A percentile compares a stretch with the other conserved stretches of the same genome.
Conservation (phyloP, 2,329 filamentous ascomycete species). For the Botrytis pseudocinerea region DNA sequence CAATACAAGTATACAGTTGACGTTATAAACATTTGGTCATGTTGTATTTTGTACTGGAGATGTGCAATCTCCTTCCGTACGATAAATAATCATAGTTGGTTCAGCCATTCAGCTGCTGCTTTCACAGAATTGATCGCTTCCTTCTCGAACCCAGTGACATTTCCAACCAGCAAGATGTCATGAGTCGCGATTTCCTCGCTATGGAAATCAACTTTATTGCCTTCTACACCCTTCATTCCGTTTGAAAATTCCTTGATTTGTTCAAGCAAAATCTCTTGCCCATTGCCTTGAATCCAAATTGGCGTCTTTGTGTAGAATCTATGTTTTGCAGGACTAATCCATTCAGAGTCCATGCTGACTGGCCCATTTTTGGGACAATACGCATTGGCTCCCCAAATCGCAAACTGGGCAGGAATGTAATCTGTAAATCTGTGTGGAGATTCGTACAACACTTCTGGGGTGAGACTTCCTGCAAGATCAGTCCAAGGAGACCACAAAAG, state of each 20-base stretch:
- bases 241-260: not conserved
- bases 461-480: not conserved
- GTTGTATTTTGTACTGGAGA: not conserved
- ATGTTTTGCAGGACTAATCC: not conserved
- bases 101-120: not conserved
- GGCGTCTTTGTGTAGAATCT: not conserved
- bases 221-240: not conserved
- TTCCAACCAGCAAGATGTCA: not conserved
- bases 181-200: not conserved
- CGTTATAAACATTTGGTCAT: not conserved
- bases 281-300: not conserved
- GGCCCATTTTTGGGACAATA: not conserved
- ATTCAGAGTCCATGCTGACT: conserved; percentile 1
- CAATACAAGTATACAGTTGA: not conserved
- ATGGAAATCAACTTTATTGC: not conserved
- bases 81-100: not conserved
- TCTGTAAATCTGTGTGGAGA: not conserved
- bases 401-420: not conserved
- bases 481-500: conserved; percentile 5
- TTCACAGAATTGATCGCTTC: not conserved
- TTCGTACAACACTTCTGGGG: not conserved
- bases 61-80: not conserved
- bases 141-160: not conserved
- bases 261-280: not conserved
- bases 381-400: not conserved